Conservation (phyloP, 1,139 yeast species). For the Kazachstania sp. region DNA sequence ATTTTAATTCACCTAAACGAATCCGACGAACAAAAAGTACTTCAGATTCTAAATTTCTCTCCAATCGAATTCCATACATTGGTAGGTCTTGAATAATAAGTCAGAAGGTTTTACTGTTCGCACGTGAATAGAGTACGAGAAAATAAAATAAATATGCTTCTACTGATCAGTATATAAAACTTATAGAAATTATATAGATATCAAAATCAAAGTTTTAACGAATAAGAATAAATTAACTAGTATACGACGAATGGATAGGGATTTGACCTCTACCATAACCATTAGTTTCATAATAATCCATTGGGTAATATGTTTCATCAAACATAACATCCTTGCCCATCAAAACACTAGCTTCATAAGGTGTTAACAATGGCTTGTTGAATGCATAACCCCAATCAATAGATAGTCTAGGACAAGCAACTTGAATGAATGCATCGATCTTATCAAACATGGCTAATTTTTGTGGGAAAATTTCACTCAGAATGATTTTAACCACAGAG, state of each 20-base stretch:
- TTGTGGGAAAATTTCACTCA: conserved; percentile 90
- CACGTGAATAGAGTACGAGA: no score
- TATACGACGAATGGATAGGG: conserved; percentile 37
- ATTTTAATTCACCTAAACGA: conserved; percentile 32
- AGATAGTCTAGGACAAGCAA: conserved; percentile 92
- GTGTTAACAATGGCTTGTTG: conserved; percentile 82
- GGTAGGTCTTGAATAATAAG: conserved; percentile 39
- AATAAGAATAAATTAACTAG: not conserved
- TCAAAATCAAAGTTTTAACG: not conserved
- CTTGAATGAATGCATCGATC: conserved; percentile 92
- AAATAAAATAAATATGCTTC: no score
- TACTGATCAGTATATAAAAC: not conserved
- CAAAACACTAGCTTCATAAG: conserved; percentile 94
- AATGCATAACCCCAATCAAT: conserved; percentile 99
- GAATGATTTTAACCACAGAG: conserved; percentile 67
- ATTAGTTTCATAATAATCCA: conserved; percentile 87
- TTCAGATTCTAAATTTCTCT: conserved; percentile 25
- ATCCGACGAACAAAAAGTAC: conserved; percentile 22
- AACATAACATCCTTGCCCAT: conserved; percentile 65
- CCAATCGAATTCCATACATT: conserved; percentile 55
- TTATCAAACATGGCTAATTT: conserved; percentile 91
- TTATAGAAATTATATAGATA: not conserved
- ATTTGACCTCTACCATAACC: conserved; percentile 88
- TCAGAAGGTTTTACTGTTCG: not conserved
- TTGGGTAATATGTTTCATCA: conserved; percentile 65